These are phyloP conservation scores for Fusarium algeriense DNA, from an alignment of 2,329 filamentous ascomycete genomes.

Conservation along the genomic window DNA sequence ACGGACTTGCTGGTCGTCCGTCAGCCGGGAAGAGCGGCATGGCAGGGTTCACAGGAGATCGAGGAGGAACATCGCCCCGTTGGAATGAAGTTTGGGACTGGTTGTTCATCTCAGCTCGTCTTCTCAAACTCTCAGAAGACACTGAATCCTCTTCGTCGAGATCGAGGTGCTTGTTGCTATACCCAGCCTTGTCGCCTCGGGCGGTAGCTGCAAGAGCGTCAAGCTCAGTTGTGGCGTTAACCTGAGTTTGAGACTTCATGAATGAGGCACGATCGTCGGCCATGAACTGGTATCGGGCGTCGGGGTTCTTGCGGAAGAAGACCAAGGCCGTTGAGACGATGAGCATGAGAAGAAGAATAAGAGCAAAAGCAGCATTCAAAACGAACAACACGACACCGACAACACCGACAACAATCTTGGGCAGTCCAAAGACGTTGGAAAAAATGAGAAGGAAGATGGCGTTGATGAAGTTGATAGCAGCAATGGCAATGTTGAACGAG, in stretches of 20 bases:
- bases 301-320: conserved; percentile 91
- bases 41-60: conserved; percentile 58
- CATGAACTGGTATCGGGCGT: conserved; percentile 96
- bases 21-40: conserved; percentile 59
- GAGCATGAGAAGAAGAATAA: conserved; percentile 86
- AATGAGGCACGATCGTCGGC: conserved; percentile 95
- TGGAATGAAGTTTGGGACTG: conserved; percentile 52
- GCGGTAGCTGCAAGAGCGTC: conserved; percentile 91
- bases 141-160: conserved; percentile 59
- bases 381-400: conserved; percentile 93
- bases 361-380: conserved; percentile 84
- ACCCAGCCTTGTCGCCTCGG: conserved; percentile 79
- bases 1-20: conserved; percentile 52
- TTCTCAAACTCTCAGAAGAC: conserved; percentile 55
- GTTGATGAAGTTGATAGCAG: conserved; percentile 90
- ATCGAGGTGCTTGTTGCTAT: conserved; percentile 62
- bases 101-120: conserved; percentile 51
- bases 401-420: conserved; percentile 84
- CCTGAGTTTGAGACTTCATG: conserved; percentile 93
- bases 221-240: conserved; percentile 82
- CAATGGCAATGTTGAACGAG: conserved; percentile 94
- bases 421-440: conserved; percentile 86
- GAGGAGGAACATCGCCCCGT: conserved; percentile 46
- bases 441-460: conserved; percentile 91
- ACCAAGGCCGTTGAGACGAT: conserved; percentile 72